Evolutionary conservation across 345 rosid genomes (phyloP), one percentile per base, ranked within the genome.

Genomic region (Eucalyptus shirleyi): DNA sequence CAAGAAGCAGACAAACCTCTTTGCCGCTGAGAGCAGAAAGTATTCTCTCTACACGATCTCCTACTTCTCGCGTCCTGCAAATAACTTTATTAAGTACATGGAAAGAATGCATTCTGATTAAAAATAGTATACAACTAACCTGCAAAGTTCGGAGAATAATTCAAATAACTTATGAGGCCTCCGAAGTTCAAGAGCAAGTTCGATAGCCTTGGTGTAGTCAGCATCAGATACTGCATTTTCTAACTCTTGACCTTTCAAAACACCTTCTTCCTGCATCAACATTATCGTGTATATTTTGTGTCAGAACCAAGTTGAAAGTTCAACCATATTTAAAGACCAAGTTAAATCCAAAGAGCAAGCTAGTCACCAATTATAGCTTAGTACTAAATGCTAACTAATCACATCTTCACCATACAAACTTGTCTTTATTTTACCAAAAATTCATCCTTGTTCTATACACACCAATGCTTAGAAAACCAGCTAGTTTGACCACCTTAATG

Each of bases 141-240:
- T 94, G 95, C 95, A 96, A 89, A 97, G 93, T 87, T 93, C 94
- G 32, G 96, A 89, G 89, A 97, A 97, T 88, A 98, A 92, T 93
- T 95, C 94, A 6, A 94, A 96, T 87, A 97, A 96, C 92, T 93
- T 96, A 93, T 91, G 98, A 92, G 99, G 99, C 93, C 96, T 92
- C 88, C 92, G 93, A 87, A 98, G 97, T 94, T 96, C 96, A 90
- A 97, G 96, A 82, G 99, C 98, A 91, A 98, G 88, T 93, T 93
- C 93, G 87, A 97, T 96, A 60, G 99, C 98, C 91, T 95, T 97
- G 14, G 90, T 90, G 90, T 95, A 97, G 87, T 97, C 95, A 44
- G 95, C 96, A 94, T 97, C 98, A 89, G 95, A 77, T 51, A 95
- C 93, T 80, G 98, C 99, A 92, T 97, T 98, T 92, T 97, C 99